Evolutionary conservation across 805 yeast genomes (phyloP).

Genomic region (Metschnikowia rubicola): DNA sequence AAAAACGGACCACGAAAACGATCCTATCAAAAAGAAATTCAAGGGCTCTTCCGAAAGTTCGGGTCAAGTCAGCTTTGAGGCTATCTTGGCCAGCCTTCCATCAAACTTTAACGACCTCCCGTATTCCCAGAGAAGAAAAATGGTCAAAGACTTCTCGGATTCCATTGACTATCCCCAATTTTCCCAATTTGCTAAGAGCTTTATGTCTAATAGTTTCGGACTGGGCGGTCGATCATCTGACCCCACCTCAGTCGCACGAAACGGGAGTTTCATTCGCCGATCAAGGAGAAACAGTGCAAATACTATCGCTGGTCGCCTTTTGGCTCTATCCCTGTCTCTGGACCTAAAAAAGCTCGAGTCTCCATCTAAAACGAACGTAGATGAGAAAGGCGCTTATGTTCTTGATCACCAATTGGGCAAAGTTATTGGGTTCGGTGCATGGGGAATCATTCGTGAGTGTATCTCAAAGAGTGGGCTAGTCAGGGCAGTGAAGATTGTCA

Average conservation of each 20-base stretch:
- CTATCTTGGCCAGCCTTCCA: slow-evolving; percentile 32
- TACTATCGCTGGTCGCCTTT: slow-evolving; percentile 39
- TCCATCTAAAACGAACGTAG: slow-evolving; percentile 38
- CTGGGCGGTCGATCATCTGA: slow-evolving; percentile 22
- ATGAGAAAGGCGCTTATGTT: slow-evolving; percentile 67
- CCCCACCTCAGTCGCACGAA: slow-evolving; percentile 14
- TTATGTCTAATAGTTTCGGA: slow-evolving; percentile 23
- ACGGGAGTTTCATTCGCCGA: slow-evolving; percentile 30
- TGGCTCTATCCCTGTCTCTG: slow-evolving; percentile 36
- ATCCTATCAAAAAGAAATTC: slow-evolving; percentile 23
- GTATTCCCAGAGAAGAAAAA: slow-evolving; percentile 56
- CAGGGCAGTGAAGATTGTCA: slow-evolving; percentile 62
- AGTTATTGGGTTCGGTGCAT: slow-evolving; percentile 83
- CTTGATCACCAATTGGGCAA: slow-evolving; percentile 64
- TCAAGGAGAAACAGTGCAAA: slow-evolving; percentile 31
- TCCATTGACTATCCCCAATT: slow-evolving; percentile 43
- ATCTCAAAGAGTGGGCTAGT: slow-evolving; percentile 29
- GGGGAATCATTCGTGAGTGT: slow-evolving; percentile 83
- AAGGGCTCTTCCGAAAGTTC: slow-evolving; percentile 19
- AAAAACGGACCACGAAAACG: slow-evolving; percentile 3
- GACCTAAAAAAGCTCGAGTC: slow-evolving; percentile 29
- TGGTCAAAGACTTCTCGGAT: slow-evolving; percentile 35
- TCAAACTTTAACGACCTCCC: slow-evolving; percentile 53
- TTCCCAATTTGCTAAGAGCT: slow-evolving; percentile 37
- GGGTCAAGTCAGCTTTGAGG: slow-evolving; percentile 38